These are phyloP conservation scores for Leptomonas pyrrhocoris DNA, from an alignment of 208 protist species.

Conservation along the genomic window DNA sequence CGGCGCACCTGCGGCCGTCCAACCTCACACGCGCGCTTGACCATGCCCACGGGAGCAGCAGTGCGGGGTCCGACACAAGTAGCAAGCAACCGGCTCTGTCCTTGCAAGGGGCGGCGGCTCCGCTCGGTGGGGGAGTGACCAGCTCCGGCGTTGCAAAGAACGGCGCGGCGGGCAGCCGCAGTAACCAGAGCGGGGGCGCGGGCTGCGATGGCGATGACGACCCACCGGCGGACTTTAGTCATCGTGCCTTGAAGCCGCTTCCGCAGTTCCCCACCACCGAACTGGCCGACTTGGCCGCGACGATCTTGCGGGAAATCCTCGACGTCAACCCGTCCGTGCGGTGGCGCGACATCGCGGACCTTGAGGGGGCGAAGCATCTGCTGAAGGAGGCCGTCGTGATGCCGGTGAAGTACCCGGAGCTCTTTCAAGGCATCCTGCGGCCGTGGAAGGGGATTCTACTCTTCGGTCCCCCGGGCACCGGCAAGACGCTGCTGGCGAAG, in stretches of 20 bases:
- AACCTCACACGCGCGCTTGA: constrained; percentile 26
- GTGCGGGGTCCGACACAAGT: not conserved
- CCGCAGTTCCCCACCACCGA: constrained; percentile 80
- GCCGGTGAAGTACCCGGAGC: constrained; percentile 89
- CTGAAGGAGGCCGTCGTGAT: constrained; percentile 94
- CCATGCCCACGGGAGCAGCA: constrained; percentile 16
- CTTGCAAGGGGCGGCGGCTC: constrained; percentile 24
- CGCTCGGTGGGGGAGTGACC: not conserved
- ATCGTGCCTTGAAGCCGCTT: constrained; percentile 71
- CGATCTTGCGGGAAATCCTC: constrained; percentile 86
- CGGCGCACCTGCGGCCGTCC: constrained; percentile 16
- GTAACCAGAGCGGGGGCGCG: not conserved
- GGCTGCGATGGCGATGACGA: constrained; percentile 34
- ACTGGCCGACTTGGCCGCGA: constrained; percentile 76
- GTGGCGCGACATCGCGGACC: constrained; percentile 92
- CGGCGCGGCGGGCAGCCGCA: not conserved
- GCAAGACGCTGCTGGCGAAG: constrained; percentile 98
- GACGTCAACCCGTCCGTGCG: constrained; percentile 87
- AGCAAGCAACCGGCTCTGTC: not conserved
- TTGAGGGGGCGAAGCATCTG: constrained; percentile 92
- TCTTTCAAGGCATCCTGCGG: constrained; percentile 92
- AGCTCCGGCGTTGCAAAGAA: not conserved
- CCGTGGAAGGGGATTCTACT: constrained; percentile 97
- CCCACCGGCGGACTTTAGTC: constrained; percentile 35
- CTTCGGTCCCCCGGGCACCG: constrained; percentile 97